Evolutionary conservation across 2,329 filamentous ascomycete species (phyloP).

Genomic region (Talaromyces amestolkiae): DNA sequence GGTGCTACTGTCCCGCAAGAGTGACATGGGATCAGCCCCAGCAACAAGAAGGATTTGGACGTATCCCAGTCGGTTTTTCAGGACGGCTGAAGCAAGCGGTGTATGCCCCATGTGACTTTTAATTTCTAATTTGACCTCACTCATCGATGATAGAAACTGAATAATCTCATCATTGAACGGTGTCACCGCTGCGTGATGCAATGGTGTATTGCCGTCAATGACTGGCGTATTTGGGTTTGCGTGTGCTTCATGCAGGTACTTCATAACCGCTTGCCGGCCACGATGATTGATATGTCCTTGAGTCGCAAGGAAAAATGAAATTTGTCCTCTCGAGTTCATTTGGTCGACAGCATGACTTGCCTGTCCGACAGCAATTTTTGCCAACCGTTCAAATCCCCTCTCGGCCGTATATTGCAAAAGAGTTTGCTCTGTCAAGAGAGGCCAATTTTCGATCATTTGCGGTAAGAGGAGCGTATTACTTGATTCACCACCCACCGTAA

Average conservation of each 20-base stretch:
- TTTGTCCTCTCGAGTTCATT: not conserved
- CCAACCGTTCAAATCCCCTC: not conserved
- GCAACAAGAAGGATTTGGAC: not conserved
- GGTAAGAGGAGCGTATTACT: not conserved
- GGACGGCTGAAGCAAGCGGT: not conserved
- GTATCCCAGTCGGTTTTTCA: not conserved
- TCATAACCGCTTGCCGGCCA: not conserved
- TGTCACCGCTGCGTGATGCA: not conserved
- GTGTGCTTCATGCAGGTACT: not conserved
- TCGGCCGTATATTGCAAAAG: not conserved
- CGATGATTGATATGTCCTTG: not conserved
- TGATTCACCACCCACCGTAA: not conserved
- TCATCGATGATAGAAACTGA: not conserved
- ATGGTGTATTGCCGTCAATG: not conserved
- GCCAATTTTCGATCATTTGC: not conserved
- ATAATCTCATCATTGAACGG: not conserved
- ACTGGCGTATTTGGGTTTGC: not conserved
- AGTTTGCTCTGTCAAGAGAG: not conserved
- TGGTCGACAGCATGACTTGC: not conserved
- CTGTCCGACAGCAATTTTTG: not conserved
- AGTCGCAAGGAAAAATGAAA: not conserved
- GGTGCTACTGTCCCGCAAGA: not conserved
- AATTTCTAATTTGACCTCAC: not conserved
- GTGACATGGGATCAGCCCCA: not conserved
- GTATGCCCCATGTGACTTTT: not conserved